Percentiles rank a stretch among this genome's conserved stretches.
These are phyloP conservation scores for Arthrobotrys conoides DNA, from an alignment of 2,329 filamentous ascomycete genomes.

Conservation along the genomic window DNA sequence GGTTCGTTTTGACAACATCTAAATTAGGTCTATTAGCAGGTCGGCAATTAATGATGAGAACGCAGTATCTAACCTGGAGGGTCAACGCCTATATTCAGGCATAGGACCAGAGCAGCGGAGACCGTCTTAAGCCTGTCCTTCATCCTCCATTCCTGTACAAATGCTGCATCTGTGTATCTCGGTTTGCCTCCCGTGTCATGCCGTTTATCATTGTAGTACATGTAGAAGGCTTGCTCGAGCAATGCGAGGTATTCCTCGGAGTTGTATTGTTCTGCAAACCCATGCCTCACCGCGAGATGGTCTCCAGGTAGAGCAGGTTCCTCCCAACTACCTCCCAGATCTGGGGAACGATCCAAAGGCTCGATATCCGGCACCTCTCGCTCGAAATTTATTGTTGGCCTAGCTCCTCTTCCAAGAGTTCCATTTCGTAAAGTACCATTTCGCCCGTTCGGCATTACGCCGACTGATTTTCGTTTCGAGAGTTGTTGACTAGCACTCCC, in stretches of 20 bases:
- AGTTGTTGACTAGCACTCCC: conserved; percentile 39
- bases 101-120: conserved; percentile 92
- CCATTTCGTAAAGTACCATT: conserved; percentile 48
- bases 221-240: conserved; percentile 94
- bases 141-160: conserved; percentile 95
- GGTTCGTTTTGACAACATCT: conserved; percentile 83
- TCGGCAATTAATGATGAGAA: neutral
- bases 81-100: conserved; percentile 96
- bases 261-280: conserved; percentile 92
- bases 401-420: neutral
- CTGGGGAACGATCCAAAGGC: neutral
- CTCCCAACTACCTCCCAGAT: conserved; percentile 65
- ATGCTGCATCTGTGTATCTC: conserved; percentile 69
- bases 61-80: conserved; percentile 81
- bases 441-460: conserved; percentile 39
- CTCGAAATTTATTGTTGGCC: neutral
- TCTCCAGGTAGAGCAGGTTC: conserved; percentile 68
- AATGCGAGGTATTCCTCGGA: conserved; percentile 90
- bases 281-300: conserved; percentile 74
- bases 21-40: conserved; percentile 26
- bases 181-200: conserved; percentile 95
- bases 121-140: conserved; percentile 96
- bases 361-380: neutral
- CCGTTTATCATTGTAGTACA: conserved; percentile 99
- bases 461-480: conserved; percentile 36